Evolutionary conservation across 2,329 filamentous ascomycete species (phyloP).

Genomic region (Fusarium succisae): DNA sequence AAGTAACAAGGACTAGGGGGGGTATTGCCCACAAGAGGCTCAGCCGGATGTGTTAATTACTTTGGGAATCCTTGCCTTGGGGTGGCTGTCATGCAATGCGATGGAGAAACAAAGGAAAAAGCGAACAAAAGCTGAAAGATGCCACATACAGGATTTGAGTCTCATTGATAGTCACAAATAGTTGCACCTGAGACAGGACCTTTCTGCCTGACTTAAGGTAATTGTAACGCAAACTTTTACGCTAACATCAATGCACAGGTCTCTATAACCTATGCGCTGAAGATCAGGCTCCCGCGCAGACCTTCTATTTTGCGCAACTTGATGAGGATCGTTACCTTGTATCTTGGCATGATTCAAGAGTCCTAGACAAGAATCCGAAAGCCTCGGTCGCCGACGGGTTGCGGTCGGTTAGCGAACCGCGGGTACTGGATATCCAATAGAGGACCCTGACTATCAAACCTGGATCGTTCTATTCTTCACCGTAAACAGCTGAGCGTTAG

Average conservation of each 20-base stretch:
- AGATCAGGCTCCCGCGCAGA: not conserved
- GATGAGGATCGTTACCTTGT: not conserved
- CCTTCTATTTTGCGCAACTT: not conserved
- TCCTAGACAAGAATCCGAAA: not conserved
- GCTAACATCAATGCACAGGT: not conserved
- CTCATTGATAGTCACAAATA: not conserved
- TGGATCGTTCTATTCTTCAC: not conserved
- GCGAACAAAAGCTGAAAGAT: slow-evolving; percentile 18
- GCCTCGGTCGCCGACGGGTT: slow-evolving; percentile 36
- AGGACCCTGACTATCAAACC: slow-evolving; percentile 9
- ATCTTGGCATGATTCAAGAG: slow-evolving; percentile 20
- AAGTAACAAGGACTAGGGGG: slow-evolving; percentile 1
- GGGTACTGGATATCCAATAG: slow-evolving; percentile 12
- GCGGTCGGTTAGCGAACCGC: slow-evolving; percentile 35
- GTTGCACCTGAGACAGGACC: not conserved
- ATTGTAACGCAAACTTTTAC: not conserved
- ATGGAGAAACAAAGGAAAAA: slow-evolving; percentile 10
- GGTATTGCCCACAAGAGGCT: not conserved
- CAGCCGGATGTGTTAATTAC: not conserved
- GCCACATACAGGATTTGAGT: not conserved
- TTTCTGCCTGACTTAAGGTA: not conserved
- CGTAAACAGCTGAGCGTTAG: not conserved
- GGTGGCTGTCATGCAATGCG: slow-evolving; percentile 26
- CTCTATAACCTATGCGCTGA: not conserved
- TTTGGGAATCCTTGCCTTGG: slow-evolving; percentile 27